These are phyloP conservation scores for Gastroboletus turbinatus DNA, from an alignment of 1,284 basidiomycete species.

Conservation along the genomic window DNA sequence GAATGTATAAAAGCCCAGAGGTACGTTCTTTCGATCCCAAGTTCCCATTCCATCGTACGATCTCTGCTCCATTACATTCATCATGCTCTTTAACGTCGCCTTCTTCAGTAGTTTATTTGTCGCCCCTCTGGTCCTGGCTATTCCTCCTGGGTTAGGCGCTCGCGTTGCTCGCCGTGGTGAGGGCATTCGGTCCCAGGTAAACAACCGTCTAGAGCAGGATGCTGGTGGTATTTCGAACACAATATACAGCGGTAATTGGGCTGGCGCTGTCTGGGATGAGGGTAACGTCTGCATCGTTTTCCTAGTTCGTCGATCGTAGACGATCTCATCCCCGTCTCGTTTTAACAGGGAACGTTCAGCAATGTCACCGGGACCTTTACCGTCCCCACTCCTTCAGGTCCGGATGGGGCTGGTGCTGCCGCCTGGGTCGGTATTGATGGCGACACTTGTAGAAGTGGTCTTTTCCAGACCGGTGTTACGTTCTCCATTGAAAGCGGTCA, in stretches of 20 bases:
- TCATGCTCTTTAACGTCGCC: too few species aligned
- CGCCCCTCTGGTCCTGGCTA: background rate
- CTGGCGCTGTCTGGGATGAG: background rate
- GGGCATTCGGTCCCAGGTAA: too few species aligned
- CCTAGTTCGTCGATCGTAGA: background rate
- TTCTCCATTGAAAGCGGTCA: background rate
- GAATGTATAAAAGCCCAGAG: too few species aligned
- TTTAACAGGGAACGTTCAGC: constrained; percentile 10
- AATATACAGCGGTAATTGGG: background rate
- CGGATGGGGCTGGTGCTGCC: background rate
- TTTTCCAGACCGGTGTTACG: constrained; percentile 9
- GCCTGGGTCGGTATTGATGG: constrained; percentile 15
- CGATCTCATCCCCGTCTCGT: background rate
- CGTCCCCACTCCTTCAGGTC: constrained; percentile 9
- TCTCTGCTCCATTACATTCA: too few species aligned
- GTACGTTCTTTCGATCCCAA: too few species aligned
- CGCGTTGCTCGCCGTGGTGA: too few species aligned
- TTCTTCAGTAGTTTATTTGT: too few species aligned
- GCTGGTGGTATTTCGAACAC: too few species aligned
- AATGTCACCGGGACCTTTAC: constrained; percentile 7
- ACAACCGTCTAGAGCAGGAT: too few species aligned
- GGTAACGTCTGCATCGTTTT: too few species aligned
- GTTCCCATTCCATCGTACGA: too few species aligned
- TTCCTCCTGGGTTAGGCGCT: background rate
- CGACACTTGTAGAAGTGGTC: background rate